Evolutionary conservation across 2,329 filamentous ascomycete genomes (phyloP).

Genomic region (Colletotrichum horii): DNA sequence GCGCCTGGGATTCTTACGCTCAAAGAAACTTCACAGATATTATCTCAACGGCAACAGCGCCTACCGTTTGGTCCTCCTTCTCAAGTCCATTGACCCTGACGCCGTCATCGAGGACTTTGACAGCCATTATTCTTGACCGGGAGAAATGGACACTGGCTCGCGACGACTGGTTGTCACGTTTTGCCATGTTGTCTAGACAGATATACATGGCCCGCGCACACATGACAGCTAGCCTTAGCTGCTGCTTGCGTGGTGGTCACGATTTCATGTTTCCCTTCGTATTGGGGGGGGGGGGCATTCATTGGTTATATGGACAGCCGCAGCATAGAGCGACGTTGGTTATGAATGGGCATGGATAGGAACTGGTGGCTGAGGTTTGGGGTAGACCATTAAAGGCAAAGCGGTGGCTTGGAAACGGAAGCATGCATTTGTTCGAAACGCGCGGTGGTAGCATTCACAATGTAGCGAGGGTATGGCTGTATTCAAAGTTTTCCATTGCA

Average conservation of each 20-base stretch:
- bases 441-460: not conserved
- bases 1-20: slow-evolving; percentile 86
- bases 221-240: not conserved
- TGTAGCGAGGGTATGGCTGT: not conserved
- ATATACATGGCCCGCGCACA: not conserved
- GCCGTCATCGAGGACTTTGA: slow-evolving; percentile 39
- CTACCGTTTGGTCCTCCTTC: slow-evolving; percentile 82
- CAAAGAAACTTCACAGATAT: slow-evolving; percentile 92
- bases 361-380: not conserved
- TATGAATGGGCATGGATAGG: not conserved
- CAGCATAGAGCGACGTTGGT: not conserved
- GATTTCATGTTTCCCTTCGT: not conserved
- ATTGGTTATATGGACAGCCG: not conserved
- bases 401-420: not conserved
- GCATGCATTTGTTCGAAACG: not conserved
- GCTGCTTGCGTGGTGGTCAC: not conserved
- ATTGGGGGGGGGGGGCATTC: not conserved
- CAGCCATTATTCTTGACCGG: slow-evolving; percentile 24
- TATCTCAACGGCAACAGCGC: slow-evolving; percentile 97
- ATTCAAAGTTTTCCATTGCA: not conserved
- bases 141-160: not conserved
- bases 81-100: slow-evolving; percentile 62
- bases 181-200: not conserved
- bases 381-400: not conserved
- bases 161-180: not conserved